Base-by-base conservation (phyloP, 2,329 filamentous ascomycete species). In the Gnomoniopsis smithogilvyi region DNA sequence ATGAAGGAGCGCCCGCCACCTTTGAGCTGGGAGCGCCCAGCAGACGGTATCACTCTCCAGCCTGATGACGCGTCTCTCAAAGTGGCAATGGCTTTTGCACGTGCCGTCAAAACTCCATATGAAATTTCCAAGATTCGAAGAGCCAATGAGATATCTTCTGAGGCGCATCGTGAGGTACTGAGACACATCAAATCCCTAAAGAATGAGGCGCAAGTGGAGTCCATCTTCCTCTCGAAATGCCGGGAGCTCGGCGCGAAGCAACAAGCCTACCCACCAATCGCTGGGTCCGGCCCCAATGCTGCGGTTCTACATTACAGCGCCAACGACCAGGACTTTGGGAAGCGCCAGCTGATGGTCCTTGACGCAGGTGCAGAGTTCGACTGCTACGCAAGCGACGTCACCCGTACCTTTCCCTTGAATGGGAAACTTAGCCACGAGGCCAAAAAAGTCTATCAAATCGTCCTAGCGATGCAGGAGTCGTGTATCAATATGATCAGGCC, bases 251-350 rank as follows among this genome's bases (percentile, higher is more conserved):
- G 89, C 62, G 89, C 91, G 3, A 89, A 89, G 63, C 78, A 85
- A 53, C 91, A 96, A 76, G 87, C 94, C 0, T 99, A 99, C 70
- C 85, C 88, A 50, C 84, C 92, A n/a, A 97, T 99, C 66, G 91
- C 91, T 49, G 94, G 90, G 2, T 86, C 89, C 1, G 94, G 94
- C 1, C 70, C 79, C n/a, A 95, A 95, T 68, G 92, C 90, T 6
- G 87, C 89, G 15, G 93, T 90, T 0, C 78, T 98, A 45, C 95
- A 99, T 73, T 99, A 99, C 72, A 82, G 84, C 47, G 84, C 82
- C 55, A 98, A 99, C 70, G 81, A 96, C 67, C 82, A 89, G 66
- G 74, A 86, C 1, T 82, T 98, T 19, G 75, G 76, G 2, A 85
- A 87, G 26, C 83, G 87, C 59, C 85, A 93, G 68, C 80, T 93